Conservation (phyloP, 2,329 filamentous ascomycete genomes). For the Diplocarpon mali region DNA sequence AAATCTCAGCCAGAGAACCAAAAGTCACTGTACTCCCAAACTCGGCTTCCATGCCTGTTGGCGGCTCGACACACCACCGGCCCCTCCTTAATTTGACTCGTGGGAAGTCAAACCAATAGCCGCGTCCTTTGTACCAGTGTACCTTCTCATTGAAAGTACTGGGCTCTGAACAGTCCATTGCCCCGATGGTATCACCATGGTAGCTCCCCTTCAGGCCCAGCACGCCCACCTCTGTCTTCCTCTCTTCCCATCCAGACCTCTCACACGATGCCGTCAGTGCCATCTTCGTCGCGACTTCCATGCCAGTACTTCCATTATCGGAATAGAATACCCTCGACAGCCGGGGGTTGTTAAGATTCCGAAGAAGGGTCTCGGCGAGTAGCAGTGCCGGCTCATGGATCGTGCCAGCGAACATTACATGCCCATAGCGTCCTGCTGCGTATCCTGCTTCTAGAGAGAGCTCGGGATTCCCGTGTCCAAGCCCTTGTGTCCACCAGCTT, state of each 20-base stretch:
- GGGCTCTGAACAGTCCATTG: slow-evolving; percentile 77
- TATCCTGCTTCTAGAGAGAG: slow-evolving; percentile 67
- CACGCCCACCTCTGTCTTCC: slow-evolving; percentile 47
- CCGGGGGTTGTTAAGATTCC: slow-evolving; percentile 49
- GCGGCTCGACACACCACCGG: slow-evolving; percentile 45
- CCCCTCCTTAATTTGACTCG: slow-evolving; percentile 56
- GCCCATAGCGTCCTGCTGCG: slow-evolving; percentile 72
- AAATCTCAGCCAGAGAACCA: slow-evolving; percentile 42
- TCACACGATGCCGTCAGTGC: slow-evolving; percentile 56
- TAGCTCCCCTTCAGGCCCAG: slow-evolving; percentile 72
- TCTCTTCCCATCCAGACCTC: slow-evolving; percentile 51
- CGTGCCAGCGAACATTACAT: slow-evolving; percentile 77
- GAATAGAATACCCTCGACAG: slow-evolving; percentile 68
- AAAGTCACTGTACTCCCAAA: slow-evolving; percentile 14
- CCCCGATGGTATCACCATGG: slow-evolving; percentile 79
- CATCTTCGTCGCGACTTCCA: slow-evolving; percentile 82
- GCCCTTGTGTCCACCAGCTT: slow-evolving; percentile 85
- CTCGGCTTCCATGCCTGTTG: slow-evolving; percentile 10
- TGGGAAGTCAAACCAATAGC: slow-evolving; percentile 74
- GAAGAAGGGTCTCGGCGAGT: slow-evolving; percentile 54
- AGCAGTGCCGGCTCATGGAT: slow-evolving; percentile 68
- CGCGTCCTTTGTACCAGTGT: slow-evolving; percentile 73
- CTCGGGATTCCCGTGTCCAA: slow-evolving; percentile 66
- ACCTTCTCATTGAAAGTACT: slow-evolving; percentile 70
- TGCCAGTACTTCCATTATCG: slow-evolving; percentile 74